phyloP scores from a whole-genome alignment of 352 stramenopile species.

The Blastocystis sp. region DNA sequence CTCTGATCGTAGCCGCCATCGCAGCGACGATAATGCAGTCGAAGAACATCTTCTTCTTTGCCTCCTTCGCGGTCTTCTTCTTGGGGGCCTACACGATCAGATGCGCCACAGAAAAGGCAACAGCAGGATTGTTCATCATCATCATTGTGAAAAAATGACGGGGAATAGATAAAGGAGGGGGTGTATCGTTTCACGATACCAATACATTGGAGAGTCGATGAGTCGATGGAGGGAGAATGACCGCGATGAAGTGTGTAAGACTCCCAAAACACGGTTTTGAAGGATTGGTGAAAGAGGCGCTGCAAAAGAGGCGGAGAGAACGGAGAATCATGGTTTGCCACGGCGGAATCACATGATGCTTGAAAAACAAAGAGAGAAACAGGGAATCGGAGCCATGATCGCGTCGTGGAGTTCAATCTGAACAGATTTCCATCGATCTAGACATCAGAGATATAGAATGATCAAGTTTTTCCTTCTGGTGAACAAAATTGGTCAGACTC shows the following conservation, averaged over 20 bases:
- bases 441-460: constrained; percentile 74
- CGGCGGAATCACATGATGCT: not conserved
- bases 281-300: too few species aligned
- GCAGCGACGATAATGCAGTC: constrained; percentile 43
- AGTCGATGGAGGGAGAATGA: too few species aligned
- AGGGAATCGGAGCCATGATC: not conserved
- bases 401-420: not conserved
- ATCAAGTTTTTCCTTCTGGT: constrained; percentile 93
- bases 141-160: not conserved
- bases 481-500: constrained; percentile 99
- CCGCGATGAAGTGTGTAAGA: too few species aligned
- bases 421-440: not conserved
- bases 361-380: not conserved
- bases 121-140: not conserved
- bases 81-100: not conserved
- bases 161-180: not conserved
- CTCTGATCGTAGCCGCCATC: constrained; percentile 19
- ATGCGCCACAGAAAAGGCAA: not conserved
- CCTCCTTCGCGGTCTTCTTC: constrained; percentile 31
- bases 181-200: not conserved
- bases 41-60: constrained; percentile 58
- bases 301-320: not conserved
- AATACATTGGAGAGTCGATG: not conserved
- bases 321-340: not conserved
- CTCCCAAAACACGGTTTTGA: too few species aligned